Evolutionary conservation across 2,329 filamentous ascomycete species (phyloP).

Genomic region (Dichotomopilus funicola): DNA sequence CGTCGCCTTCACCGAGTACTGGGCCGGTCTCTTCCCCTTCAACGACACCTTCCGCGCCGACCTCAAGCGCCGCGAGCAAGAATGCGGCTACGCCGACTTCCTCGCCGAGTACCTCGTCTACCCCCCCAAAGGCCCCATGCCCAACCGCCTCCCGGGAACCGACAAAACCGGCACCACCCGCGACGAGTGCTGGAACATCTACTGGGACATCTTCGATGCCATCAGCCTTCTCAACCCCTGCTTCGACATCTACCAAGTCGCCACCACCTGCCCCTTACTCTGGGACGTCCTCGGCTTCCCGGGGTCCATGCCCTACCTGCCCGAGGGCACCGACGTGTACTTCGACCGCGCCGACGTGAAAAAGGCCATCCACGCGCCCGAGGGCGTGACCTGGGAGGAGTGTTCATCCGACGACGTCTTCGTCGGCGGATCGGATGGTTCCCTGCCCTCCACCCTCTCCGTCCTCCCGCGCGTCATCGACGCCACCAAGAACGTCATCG

Average conservation of each 20-base stretch:
- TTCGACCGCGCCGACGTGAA: conserved; percentile 68
- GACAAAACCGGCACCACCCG: conserved; percentile 31
- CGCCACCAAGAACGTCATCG: conserved; percentile 62
- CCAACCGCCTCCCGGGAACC: conserved; percentile 39
- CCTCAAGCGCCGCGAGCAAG: conserved; percentile 45
- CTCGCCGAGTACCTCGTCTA: conserved; percentile 57
- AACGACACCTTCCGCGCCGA: conserved; percentile 51
- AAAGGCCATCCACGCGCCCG: conserved; percentile 61
- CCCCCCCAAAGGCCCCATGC: conserved; percentile 58
- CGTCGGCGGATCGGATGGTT: conserved; percentile 41
- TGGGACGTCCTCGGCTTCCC: conserved; percentile 67
- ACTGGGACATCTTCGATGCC: conserved; percentile 48
- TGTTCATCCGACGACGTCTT: conserved; percentile 31
- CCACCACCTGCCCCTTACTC: conserved; percentile 61
- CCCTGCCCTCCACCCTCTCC: conserved; percentile 46
- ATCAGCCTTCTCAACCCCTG: conserved; percentile 61
- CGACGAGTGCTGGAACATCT: conserved; percentile 51
- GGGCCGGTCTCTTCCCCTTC: conserved; percentile 53
- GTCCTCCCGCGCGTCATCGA: conserved; percentile 68
- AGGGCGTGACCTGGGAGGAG: conserved; percentile 44
- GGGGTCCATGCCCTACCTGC: conserved; percentile 56
- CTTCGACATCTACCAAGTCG: conserved; percentile 71
- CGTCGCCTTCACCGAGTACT: conserved; percentile 55
- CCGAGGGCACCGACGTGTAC: conserved; percentile 56
- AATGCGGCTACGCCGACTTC: conserved; percentile 58